Conservation (phyloP, 1,284 basidiomycete genomes). For the Volvariella surrecta region DNA sequence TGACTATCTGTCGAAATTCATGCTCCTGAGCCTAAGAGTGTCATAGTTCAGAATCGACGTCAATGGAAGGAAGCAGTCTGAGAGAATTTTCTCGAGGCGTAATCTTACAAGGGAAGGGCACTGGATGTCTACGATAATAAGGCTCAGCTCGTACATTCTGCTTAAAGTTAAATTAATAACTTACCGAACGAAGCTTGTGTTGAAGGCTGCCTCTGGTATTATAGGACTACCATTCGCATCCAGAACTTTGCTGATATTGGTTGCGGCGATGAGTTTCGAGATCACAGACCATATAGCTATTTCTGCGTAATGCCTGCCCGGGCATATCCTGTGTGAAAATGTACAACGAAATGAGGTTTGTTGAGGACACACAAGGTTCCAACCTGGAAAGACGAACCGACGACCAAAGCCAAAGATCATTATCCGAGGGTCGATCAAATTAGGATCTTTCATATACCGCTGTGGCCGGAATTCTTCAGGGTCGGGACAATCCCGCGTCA, state of each 20-base stretch:
- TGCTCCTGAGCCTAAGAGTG: no score
- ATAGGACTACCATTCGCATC: constrained; percentile 23
- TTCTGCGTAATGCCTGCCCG: constrained; percentile 33
- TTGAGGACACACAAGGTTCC: constrained; percentile 4
- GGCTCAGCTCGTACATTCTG: background rate
- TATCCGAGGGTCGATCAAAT: constrained; percentile 28
- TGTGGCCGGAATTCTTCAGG: constrained; percentile 30
- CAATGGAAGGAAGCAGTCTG: constrained; percentile 9
- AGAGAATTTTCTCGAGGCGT: constrained; percentile 19
- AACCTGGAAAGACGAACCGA: constrained; percentile 20
- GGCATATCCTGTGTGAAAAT: constrained; percentile 25
- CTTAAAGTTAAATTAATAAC: constrained; percentile 8
- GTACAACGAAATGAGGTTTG: constrained; percentile 12
- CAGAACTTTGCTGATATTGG: constrained; percentile 23
- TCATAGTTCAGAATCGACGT: background rate
- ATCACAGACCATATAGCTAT: constrained; percentile 26
- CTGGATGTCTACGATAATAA: constrained; percentile 24
- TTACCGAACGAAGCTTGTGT: constrained; percentile 28
- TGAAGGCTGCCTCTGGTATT: constrained; percentile 22
- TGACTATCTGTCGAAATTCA: no score
- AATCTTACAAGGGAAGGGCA: constrained; percentile 24
- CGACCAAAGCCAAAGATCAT: constrained; percentile 37
- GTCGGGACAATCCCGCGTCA: constrained; percentile 29
- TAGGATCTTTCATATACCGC: constrained; percentile 25
- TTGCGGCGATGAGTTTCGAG: constrained; percentile 24